phyloP scores from a whole-genome alignment of 495 filamentous ascomycete species.

The Glarea lozoyensis region DNA sequence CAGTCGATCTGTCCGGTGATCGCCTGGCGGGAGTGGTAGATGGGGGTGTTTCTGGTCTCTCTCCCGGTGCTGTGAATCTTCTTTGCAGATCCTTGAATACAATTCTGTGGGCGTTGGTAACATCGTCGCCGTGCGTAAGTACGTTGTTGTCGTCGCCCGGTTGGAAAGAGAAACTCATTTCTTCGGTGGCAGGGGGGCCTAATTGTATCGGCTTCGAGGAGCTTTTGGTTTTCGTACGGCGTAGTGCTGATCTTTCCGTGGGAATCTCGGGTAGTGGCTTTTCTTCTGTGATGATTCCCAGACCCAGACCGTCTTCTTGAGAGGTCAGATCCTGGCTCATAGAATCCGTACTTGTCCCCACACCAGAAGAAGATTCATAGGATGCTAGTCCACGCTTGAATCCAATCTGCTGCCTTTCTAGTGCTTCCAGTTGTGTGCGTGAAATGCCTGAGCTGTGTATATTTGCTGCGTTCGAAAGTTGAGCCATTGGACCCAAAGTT shows the following conservation, averaged over 20 bases:
- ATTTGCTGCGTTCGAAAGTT: background rate
- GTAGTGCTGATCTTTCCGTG: background rate
- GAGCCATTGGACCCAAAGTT: background rate
- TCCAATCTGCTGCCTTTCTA: constrained; percentile 3
- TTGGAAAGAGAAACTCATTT: constrained; percentile 15
- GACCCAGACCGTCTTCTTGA: background rate
- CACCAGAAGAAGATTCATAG: constrained; percentile 8
- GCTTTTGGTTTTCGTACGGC: background rate
- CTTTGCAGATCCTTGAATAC: background rate
- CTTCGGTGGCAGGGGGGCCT: background rate
- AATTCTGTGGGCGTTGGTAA: background rate
- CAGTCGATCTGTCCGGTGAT: background rate
- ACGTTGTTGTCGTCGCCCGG: constrained; percentile 16
- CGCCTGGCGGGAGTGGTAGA: background rate
- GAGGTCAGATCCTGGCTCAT: background rate
- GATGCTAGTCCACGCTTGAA: background rate
- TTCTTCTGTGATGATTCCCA: constrained; percentile 1
- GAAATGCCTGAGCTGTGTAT: background rate
- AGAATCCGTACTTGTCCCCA: constrained; percentile 1
- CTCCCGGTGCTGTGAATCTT: background rate
- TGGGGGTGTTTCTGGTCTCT: background rate
- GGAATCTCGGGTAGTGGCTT: constrained; percentile 11
- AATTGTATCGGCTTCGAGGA: background rate
- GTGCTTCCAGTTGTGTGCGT: background rate
- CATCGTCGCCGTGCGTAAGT: background rate